Percentiles rank a stretch among this genome's conserved stretches.
Conservation (phyloP, 495 filamentous ascomycete species). For the Penicillium cataractarum region DNA sequence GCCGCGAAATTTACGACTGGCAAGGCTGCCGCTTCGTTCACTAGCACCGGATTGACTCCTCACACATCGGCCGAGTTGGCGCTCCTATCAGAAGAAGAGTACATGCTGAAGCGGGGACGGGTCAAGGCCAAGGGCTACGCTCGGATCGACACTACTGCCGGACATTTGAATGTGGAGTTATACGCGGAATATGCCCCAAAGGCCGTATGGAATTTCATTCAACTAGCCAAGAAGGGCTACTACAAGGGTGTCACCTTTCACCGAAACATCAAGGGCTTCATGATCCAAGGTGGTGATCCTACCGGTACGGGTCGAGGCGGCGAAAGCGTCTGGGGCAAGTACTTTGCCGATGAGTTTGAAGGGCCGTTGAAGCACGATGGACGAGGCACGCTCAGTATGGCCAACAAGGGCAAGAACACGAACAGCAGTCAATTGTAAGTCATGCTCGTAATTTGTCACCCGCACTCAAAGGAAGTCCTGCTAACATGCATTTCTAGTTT, state of each 20-base stretch:
- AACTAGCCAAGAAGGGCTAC: conserved; percentile 85
- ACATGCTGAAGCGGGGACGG: conserved; percentile 86
- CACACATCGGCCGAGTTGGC: conserved; percentile 86
- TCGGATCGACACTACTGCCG: conserved; percentile 79
- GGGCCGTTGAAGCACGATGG: conserved; percentile 79
- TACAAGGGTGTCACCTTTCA: conserved; percentile 85
- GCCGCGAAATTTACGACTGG: conserved; percentile 90
- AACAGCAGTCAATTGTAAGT: conserved; percentile 85
- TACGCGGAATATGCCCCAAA: conserved; percentile 86
- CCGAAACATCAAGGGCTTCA: conserved; percentile 91
- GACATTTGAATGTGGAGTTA: conserved; percentile 86
- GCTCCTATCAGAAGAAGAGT: conserved; percentile 87
- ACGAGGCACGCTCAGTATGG: conserved; percentile 86
- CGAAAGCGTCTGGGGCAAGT: conserved; percentile 82
- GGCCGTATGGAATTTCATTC: conserved; percentile 96
- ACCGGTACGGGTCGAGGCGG: conserved; percentile 82
- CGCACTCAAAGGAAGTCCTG: neutral
- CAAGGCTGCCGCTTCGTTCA: conserved; percentile 90
- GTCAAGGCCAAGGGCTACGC: conserved; percentile 91
- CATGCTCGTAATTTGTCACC: neutral
- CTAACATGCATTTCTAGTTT: conserved; percentile 53
- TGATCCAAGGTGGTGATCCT: conserved; percentile 89
- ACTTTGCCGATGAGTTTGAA: conserved; percentile 91
- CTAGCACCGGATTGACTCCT: conserved; percentile 89
- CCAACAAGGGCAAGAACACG: conserved; percentile 97